Conservation (phyloP, 495 filamentous ascomycete species). For the Podospora pseudopauciseta region DNA sequence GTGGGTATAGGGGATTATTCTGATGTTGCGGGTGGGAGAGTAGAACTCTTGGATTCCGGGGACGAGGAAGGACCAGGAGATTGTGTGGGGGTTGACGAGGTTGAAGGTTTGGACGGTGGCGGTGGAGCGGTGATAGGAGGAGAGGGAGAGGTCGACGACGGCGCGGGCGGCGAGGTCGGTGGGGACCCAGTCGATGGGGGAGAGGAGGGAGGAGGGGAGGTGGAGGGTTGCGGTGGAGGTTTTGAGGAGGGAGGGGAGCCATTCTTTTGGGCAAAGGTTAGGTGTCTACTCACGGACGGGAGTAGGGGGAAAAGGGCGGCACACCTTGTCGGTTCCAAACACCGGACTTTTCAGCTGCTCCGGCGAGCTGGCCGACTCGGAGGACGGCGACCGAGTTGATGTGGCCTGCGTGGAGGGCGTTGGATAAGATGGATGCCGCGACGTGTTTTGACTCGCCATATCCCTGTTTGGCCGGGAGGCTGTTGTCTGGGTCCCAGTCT, state of each 20-base stretch:
- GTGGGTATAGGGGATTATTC: not conserved
- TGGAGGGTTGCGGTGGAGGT: not conserved
- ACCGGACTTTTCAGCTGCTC: conserved; percentile 6
- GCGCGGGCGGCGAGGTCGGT: not conserved
- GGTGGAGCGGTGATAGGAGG: not conserved
- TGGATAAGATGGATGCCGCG: conserved; percentile 7
- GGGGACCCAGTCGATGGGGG: conserved; percentile 4
- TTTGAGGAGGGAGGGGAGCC: conserved; percentile 7
- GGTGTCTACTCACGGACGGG: too few species aligned
- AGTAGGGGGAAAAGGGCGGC: too few species aligned
- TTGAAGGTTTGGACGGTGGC: not conserved
- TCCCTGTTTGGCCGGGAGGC: conserved; percentile 8
- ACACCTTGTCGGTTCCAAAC: conserved; percentile 11
- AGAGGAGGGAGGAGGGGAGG: not conserved
- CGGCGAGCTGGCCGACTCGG: conserved; percentile 11
- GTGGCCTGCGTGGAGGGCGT: not conserved
- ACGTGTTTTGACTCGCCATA: conserved; percentile 17
- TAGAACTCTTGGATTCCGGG: not conserved
- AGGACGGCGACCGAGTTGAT: not conserved
- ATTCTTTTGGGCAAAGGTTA: not conserved
- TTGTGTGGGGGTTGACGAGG: conserved; percentile 3
- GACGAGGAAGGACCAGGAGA: not conserved
- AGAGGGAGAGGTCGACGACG: not conserved
- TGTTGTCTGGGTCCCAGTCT: conserved; percentile 12
- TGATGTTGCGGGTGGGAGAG: not conserved